Evolutionary conservation across 2,329 filamentous ascomycete species (phyloP).

Genomic region (Delphinella strobiligena): DNA sequence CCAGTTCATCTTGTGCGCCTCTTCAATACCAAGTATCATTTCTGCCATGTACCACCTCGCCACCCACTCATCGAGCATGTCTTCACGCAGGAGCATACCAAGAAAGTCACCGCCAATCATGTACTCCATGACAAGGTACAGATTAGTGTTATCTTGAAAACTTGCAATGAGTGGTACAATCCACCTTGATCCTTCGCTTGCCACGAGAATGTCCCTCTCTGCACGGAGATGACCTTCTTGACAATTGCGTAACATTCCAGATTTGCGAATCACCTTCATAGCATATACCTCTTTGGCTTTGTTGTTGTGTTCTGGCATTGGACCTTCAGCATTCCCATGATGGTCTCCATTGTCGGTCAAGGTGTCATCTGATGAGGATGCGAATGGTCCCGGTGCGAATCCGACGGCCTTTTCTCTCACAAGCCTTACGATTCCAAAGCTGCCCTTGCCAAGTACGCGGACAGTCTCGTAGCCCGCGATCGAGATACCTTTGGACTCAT

Average conservation of each 20-base stretch:
- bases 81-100: conserved; percentile 72
- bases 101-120: conserved; percentile 96
- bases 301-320: not conserved
- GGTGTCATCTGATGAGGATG: not conserved
- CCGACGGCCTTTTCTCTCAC: conserved; percentile 48
- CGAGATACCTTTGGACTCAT: conserved; percentile 38
- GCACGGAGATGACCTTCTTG: conserved; percentile 89
- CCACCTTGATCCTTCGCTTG: conserved; percentile 80
- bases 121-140: conserved; percentile 96
- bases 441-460: conserved; percentile 79
- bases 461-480: conserved; percentile 65
- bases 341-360: no score
- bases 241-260: conserved; percentile 77
- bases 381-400: not conserved
- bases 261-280: conserved; percentile 96
- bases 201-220: conserved; percentile 83
- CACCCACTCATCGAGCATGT: conserved; percentile 64
- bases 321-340: no score
- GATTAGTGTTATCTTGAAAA: conserved; percentile 72
- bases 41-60: conserved; percentile 85
- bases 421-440: conserved; percentile 82
- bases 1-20: conserved; percentile 75
- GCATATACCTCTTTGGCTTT: conserved; percentile 57
- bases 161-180: conserved; percentile 77
- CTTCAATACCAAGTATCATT: conserved; percentile 91